Conservation (phyloP, 2,329 filamentous ascomycete species). For the Sporothrix variecibatus region DNA sequence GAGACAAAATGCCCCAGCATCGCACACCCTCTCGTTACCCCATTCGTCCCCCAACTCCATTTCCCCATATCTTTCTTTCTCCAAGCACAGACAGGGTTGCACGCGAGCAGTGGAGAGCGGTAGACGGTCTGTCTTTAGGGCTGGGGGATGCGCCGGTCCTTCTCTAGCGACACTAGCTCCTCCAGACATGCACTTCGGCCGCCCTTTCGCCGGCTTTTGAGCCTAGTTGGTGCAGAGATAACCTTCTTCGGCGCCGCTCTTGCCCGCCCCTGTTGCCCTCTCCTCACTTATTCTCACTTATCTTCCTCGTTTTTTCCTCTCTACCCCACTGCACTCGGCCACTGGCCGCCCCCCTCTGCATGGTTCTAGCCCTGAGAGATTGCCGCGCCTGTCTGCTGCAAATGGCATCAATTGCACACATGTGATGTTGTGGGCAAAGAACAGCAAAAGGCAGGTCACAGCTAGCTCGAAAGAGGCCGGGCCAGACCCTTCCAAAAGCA, state of each 20-base stretch:
- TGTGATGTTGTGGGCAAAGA: background rate
- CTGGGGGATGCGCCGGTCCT: constrained; percentile 18
- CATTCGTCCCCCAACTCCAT: constrained; percentile 4
- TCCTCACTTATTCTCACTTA: background rate
- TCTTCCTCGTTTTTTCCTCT: background rate
- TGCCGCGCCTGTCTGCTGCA: background rate
- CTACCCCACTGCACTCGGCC: constrained; percentile 20
- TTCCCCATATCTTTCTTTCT: constrained; percentile 1
- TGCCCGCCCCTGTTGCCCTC: background rate
- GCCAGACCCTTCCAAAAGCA: background rate
- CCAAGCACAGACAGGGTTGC: constrained; percentile 21
- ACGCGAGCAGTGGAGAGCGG: constrained; percentile 23
- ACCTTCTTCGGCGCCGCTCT: background rate
- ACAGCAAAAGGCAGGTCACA: background rate
- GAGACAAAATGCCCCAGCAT: background rate
- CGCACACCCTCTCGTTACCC: background rate
- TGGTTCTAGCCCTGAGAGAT: background rate
- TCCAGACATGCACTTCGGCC: background rate
- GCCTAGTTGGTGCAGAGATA: background rate
- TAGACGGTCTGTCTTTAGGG: constrained; percentile 11
- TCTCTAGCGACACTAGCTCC: constrained; percentile 21
- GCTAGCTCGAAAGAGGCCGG: background rate
- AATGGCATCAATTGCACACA: background rate
- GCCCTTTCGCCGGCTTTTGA: background rate
- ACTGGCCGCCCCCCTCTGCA: background rate